phyloP scores from a whole-genome alignment of 345 rosid genomes.

The Dipteronia dyeriana region DNA sequence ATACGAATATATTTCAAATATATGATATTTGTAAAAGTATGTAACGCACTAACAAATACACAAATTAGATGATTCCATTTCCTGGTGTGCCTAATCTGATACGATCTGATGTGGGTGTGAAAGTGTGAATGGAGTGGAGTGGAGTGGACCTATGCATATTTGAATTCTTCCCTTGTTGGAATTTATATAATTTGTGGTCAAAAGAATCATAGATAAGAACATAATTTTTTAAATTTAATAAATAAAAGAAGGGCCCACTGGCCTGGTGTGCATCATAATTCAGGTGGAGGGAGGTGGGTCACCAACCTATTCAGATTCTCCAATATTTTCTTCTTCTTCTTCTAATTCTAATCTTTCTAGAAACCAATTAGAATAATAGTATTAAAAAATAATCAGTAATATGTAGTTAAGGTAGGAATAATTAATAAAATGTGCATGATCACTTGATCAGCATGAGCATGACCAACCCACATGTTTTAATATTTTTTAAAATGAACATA shows the following conservation, averaged over 20 bases:
- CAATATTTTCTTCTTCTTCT: background rate
- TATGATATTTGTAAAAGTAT: no score
- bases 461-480: background rate
- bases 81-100: background rate
- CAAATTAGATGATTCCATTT: no score
- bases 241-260: background rate
- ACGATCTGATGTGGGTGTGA: background rate
- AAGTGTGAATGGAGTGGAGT: no score
- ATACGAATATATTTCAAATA: no score
- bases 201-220: constrained; percentile 3
- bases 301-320: constrained; percentile 23
- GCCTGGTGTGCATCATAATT: background rate
- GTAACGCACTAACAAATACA: no score
- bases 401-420: background rate
- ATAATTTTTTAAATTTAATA: no score
- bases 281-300: constrained; percentile 17
- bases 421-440: background rate
- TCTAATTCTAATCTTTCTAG: constrained; percentile 17
- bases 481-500: background rate
- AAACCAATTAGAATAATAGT: background rate
- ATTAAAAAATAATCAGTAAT: background rate
- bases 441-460: background rate
- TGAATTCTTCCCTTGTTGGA: background rate
- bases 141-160: no score
- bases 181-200: background rate